Evolutionary conservation across 2,329 filamentous ascomycete genomes (phyloP), one percentile per base, ranked within the genome.

Genomic region (Exophiala mesophila): DNA sequence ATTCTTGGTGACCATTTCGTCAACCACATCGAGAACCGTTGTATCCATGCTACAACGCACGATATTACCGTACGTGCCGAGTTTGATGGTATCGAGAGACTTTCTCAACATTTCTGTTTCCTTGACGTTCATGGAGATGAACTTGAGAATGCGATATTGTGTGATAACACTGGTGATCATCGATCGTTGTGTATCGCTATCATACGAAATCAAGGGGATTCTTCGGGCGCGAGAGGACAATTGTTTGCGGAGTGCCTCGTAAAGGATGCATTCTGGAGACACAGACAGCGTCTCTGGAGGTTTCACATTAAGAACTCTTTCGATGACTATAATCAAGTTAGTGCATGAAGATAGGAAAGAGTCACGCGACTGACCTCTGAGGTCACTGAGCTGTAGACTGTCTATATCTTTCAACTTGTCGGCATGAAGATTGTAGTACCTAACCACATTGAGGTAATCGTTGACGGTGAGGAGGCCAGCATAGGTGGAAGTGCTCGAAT

Each of bases 341-440:
- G 54, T 39, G 29, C 41, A 44, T 35, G 40, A 38, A n/a, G n/a
- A 36, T 19, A 36, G 24, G 44, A 17, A 39, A 21, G 18, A 24
- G 16, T 34, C 24, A 31, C 19, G 21, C n/a, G 19, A 32, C 72
- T 45, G 72, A 94, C 89, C 87, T 77, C 90, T 79, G 45, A 98
- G 76, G 61, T 88, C 95, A 68, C 86, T 90, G 49, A 98, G 70
- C 34, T 88, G 83, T 63, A 98, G 96, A 64, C 95, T 86, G 55
- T 97, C 92, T 57, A 98, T 85, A 61, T 90, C 82, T 53, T 82
- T 80, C 48, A 97, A 77, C 45, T 89, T 85, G 54, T 94, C 87
- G 2, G 90, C 92, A 57, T 92, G 94, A 66, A 97, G 89, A 74
- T 88, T 96, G 72, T 98, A 97, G 68, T 98, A 98, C 64, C 97